Evolutionary conservation across 129 eudicot species (phyloP).

Genomic region (Apium graveolens): DNA sequence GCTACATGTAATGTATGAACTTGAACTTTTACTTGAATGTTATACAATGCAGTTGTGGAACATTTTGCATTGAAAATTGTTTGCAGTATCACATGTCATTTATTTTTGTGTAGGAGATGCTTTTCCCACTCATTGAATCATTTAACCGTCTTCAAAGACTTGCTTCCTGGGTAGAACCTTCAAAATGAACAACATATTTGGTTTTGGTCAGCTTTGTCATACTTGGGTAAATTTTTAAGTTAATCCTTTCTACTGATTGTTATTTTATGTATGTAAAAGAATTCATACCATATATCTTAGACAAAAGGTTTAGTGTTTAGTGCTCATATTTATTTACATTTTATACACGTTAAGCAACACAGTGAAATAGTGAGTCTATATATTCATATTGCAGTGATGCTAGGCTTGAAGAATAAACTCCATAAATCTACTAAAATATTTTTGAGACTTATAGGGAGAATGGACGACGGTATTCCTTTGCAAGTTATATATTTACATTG

Average conservation of each 20-base stretch:
- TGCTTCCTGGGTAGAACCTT: conserved; percentile 58
- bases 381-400: not conserved
- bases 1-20: conserved; percentile 49
- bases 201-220: conserved; percentile 30
- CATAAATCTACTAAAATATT: not conserved
- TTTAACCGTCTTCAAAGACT: conserved; percentile 22
- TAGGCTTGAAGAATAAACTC: not conserved
- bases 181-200: conserved; percentile 34
- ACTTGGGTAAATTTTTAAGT: conserved; percentile 22
- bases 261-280: not conserved
- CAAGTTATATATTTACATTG: not conserved
- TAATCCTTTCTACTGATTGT: not conserved
- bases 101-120: conserved; percentile 38
- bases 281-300: not conserved
- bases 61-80: not conserved
- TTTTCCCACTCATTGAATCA: conserved; percentile 33
- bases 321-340: not conserved
- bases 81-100: not conserved
- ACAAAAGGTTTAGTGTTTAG: not conserved
- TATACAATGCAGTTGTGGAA: not conserved
- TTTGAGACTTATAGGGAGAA: not conserved
- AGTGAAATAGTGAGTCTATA: not conserved
- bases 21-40: not conserved
- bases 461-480: not conserved
- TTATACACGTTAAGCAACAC: not conserved